Evolutionary conservation across 306 rosid species (phyloP), one percentile per base, ranked within the genome.

Genomic region (Oemleria cerasiformis): DNA sequence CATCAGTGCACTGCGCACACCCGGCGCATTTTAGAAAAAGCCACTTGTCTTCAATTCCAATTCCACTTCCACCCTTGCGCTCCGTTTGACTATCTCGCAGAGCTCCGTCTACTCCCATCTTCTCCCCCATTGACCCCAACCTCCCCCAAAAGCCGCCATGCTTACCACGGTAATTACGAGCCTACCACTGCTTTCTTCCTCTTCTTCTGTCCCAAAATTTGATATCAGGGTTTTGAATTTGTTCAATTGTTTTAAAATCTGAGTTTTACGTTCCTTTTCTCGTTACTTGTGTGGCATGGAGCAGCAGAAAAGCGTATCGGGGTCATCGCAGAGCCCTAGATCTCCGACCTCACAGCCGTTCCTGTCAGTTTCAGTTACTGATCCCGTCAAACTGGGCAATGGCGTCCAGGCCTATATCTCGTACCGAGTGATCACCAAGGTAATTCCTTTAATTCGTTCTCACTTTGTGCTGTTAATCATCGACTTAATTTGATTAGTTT

Each of bases 381-480:
- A 94, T 87, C 99, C 99, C 50, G 99, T 94, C 68, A 94, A 94
- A 81, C 88, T 94, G 73, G 99, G 99, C 77, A 94, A 91, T 89
- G 36, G 36, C 36, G 36, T 30, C 36, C 36, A 30, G 36, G 36
- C 36, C 36, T 30, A 30, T 30, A 30, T 30, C 36, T 30, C 36
- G 36, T 30, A 30, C 36, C 36, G 36, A 76, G 99, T 91, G 77
- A 87, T 91, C 82, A 89, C 97, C 48, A 90, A 84, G 87, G 99
- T 94, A 73, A 59, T 74, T 58, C 0, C 30, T 11, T 23, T 21
- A 19, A 53, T 43, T 19, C 30, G 50, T 53, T 72, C 23, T 39
- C 39, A 13, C 42, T 17, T 41, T 43, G 19, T 39, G 20, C 21
- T 15, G 0, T 51, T 62, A 34, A 56, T 74, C 23, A 30, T 30